Conservation (phyloP, 2,329 filamentous ascomycete species). For the Ceratocystis cacaofunesta region DNA sequence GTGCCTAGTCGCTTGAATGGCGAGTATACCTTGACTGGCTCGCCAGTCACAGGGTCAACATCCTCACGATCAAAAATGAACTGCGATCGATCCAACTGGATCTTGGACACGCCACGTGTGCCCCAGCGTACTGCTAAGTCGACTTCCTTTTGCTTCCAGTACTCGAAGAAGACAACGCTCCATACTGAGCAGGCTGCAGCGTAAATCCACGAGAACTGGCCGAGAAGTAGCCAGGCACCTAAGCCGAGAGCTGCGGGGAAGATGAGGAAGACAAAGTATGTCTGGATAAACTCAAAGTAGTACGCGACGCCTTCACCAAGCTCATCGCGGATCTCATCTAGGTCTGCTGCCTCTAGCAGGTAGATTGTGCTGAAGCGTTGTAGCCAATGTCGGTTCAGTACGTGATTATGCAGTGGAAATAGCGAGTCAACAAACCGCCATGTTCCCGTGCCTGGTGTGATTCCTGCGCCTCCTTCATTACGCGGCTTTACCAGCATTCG, state of each 20-base stretch:
- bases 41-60: conserved; percentile 68
- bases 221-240: conserved; percentile 65
- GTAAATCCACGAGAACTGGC: conserved; percentile 70
- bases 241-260: conserved; percentile 69
- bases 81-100: conserved; percentile 62
- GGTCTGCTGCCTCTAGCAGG: conserved; percentile 46
- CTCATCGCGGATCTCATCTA: conserved; percentile 60
- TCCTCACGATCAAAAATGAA: conserved; percentile 67
- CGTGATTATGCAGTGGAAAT: conserved; percentile 65
- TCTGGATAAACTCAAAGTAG: conserved; percentile 88
- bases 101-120: conserved; percentile 66
- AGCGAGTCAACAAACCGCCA: conserved; percentile 61
- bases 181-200: conserved; percentile 68
- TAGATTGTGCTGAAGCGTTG: conserved; percentile 60
- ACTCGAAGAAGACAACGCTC: conserved; percentile 82
- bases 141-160: conserved; percentile 85
- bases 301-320: conserved; percentile 80
- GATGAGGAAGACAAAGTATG: conserved; percentile 75
- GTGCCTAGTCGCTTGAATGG: conserved; percentile 57
- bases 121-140: conserved; percentile 82
- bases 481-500: conserved; percentile 62
- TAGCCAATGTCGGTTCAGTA: conserved; percentile 62
- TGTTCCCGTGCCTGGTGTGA: conserved; percentile 51
- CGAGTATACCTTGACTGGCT: conserved; percentile 61
- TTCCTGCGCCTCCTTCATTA: conserved; percentile 63